Conservation (phyloP, 176 grass and related monocot genomes). For the Triticum turgidum region DNA sequence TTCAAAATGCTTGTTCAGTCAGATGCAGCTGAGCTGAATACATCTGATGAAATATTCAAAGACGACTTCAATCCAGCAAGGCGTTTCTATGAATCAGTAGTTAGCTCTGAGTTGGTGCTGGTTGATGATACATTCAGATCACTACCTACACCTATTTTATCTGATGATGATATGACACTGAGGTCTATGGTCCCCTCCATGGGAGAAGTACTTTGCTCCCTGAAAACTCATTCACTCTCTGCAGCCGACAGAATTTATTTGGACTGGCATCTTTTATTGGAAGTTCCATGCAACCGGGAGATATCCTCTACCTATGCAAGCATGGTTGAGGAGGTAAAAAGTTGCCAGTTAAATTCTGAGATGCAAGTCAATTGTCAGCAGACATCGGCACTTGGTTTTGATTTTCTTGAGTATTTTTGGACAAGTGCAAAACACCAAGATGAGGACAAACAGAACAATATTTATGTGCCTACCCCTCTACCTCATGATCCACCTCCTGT, state of each 20-base stretch:
- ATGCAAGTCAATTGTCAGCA: conserved; percentile 40
- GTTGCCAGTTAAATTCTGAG: conserved; percentile 48
- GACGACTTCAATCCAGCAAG: conserved; percentile 48
- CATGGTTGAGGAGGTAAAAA: conserved; percentile 62
- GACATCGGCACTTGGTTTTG: conserved; percentile 39
- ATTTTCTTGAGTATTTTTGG: conserved; percentile 61
- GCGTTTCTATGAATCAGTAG: conserved; percentile 65
- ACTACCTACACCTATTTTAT: conserved; percentile 74
- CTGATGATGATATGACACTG: conserved; percentile 66
- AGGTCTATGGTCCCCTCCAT: conserved; percentile 32
- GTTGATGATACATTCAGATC: conserved; percentile 81
- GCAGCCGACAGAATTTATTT: conserved; percentile 86
- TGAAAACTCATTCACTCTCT: conserved; percentile 63
- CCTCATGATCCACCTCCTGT: conserved; percentile 34
- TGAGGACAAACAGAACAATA: conserved; percentile 35
- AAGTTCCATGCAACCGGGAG: conserved; percentile 64
- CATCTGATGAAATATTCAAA: conserved; percentile 57
- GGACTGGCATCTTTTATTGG: conserved; percentile 87
- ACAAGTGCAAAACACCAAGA: conserved; percentile 35
- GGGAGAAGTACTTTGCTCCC: conserved; percentile 48
- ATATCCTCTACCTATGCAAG: conserved; percentile 58
- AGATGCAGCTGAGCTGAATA: conserved; percentile 43
- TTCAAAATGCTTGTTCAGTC: conserved; percentile 61
- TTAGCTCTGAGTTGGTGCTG: conserved; percentile 77
- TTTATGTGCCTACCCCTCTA: conserved; percentile 28